Evolutionary conservation across 768 basidiomycete species (phyloP).

Genomic region (Podaxis mareebaensis): DNA sequence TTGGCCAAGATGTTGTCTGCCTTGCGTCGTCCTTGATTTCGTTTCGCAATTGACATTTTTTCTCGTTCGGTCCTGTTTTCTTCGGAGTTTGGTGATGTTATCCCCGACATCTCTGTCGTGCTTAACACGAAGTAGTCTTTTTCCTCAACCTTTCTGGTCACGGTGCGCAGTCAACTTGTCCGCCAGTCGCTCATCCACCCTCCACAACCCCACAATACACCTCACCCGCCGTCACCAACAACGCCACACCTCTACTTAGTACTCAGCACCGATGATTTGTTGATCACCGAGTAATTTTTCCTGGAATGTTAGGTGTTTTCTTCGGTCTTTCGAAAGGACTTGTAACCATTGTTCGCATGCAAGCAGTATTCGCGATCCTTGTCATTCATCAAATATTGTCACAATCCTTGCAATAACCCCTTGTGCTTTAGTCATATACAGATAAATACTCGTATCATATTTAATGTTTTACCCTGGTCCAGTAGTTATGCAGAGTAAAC

Average conservation of each 20-base stretch:
- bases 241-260: constrained; percentile 6
- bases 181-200: constrained; percentile 2
- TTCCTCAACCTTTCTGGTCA: neutral
- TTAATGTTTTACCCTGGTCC: constrained; percentile 18
- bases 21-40: constrained; percentile 48
- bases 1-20: constrained; percentile 92
- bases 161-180: constrained; percentile 9
- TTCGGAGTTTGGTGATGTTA: constrained; percentile 17
- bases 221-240: constrained; percentile 2
- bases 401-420: constrained; percentile 19
- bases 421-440: constrained; percentile 19
- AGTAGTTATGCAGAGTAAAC: constrained; percentile 17
- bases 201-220: neutral
- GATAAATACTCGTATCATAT: constrained; percentile 19
- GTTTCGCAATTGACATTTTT: constrained; percentile 13
- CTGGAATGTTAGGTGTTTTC: constrained; percentile 16
- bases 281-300: constrained; percentile 4
- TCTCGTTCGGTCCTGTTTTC: constrained; percentile 9
- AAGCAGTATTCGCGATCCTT: constrained; percentile 18
- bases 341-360: constrained; percentile 17
- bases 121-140: constrained; percentile 16
- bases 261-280: constrained; percentile 13
- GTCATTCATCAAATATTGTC: constrained; percentile 17
- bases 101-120: constrained; percentile 12
- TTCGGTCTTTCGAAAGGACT: constrained; percentile 16